Base-by-base conservation (phyloP, 2,329 filamentous ascomycete genomes). In the Claviceps sorghi region DNA sequence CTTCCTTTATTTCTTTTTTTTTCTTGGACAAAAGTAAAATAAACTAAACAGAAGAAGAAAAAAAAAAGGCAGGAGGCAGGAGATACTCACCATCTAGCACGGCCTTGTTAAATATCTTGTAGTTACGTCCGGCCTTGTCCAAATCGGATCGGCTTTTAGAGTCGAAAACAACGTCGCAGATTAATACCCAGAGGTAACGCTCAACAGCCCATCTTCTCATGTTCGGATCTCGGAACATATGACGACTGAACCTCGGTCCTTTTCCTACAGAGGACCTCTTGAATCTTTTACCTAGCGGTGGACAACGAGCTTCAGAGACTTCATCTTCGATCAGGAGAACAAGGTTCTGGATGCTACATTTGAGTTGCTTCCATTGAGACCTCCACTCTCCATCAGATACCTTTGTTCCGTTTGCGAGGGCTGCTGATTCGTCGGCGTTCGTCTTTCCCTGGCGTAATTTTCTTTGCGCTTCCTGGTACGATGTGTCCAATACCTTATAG, bases 281-380 rank as follows among this genome's bases (percentile, higher is more conserved):
- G 10, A 17, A 9, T 26, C 34, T 13, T 19, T 6, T 30, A 8
- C 36, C 29, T 2, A 3, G 4, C 6, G 11, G 9, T 7, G 48
- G 36, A 17, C 15, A 49, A 41, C 48, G 34, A 41, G 30, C 48
- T 30, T 49, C 22, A 1, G 48, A 36, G 2, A 30, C 30, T 9
- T 2, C 8, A 3, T 13, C 21, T 2, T 4, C 34, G 1, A 41
- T 11, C 17, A 49, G 48, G 19, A 21, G 34, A 49, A 36, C 38
- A 49, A 49, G 36, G 26, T 10, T 41, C 6, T 15, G 21, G 22
- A 49, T 38, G 22, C 26, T 49, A 41, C 29, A 49, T n/a, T 49
- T 41, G 22, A 49, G 48, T 30, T 49, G 21, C 26, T 19, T 49
- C 48, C 48, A 49, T n/a, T 40, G 21, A 13, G 48, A 40, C 17